A percentile compares a stretch with the other conserved stretches of the same genome.
These are phyloP conservation scores for Claviceps sp. DNA, from an alignment of 2,329 filamentous ascomycete species.

Conservation along the genomic window DNA sequence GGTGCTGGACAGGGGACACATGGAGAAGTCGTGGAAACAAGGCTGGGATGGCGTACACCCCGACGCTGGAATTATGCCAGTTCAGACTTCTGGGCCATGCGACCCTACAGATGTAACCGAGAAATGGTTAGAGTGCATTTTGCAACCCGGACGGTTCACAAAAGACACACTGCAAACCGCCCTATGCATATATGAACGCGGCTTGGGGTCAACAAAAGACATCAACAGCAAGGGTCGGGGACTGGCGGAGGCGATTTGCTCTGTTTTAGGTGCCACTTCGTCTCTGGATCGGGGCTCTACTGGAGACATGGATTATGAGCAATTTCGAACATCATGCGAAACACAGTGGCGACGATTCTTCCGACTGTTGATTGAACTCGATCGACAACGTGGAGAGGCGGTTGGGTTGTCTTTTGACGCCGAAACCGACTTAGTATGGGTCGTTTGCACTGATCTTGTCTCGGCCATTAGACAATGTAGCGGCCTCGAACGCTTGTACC, in stretches of 20 bases:
- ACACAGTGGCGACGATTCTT: conserved; percentile 86
- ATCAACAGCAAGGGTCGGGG: conserved; percentile 33
- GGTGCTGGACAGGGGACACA: conserved; percentile 54
- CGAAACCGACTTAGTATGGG: conserved; percentile 61
- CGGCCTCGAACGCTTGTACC: conserved; percentile 57
- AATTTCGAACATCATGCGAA: conserved; percentile 61
- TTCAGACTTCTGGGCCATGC: conserved; percentile 45
- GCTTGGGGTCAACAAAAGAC: conserved; percentile 25
- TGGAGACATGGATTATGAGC: conserved; percentile 59
- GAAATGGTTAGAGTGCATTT: conserved; percentile 74
- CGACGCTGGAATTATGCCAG: conserved; percentile 40
- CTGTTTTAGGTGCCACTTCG: conserved; percentile 56
- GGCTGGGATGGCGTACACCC: conserved; percentile 59
- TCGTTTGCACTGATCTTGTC: conserved; percentile 70
- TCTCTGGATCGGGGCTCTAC: conserved; percentile 47
- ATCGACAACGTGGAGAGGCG: conserved; percentile 73
- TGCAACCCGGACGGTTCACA: conserved; percentile 74
- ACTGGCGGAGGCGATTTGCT: conserved; percentile 64
- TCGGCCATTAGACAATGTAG: conserved; percentile 71
- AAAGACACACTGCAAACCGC: conserved; percentile 71
- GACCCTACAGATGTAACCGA: conserved; percentile 62
- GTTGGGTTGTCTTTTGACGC: conserved; percentile 65
- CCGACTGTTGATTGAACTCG: conserved; percentile 70
- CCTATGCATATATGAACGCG: conserved; percentile 66
- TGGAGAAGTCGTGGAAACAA: conserved; percentile 47